Evolutionary conservation across 108 stramenopile species (phyloP), one percentile per base, ranked within the genome.

Genomic region (Fragilaria crotonensis): DNA sequence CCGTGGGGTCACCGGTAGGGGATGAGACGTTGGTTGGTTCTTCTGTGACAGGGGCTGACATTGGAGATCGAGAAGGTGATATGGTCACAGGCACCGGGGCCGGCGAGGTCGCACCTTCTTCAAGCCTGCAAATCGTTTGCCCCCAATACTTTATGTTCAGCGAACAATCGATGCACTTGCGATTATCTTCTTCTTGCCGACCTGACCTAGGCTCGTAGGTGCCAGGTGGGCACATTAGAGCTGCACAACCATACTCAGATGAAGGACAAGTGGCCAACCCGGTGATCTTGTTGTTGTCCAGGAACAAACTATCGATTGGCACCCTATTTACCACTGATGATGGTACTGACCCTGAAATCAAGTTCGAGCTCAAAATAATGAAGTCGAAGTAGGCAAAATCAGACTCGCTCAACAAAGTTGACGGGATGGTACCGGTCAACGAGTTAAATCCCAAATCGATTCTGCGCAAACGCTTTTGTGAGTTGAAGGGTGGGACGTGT

Each of bases 221-320:
- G 4, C 77, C 80, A 14, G 68, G 57, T 1, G 79, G 85, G 60
- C 91, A 93, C 25, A 93, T 63, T 66, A 93, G 77, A 4, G 80
- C 85, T 62, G 87, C 78, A 44, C 91, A 93, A 21, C 73, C 65
- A 57, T 74, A 69, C 48, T 66, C 18, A 17, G 9, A 27, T 71
- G 72, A 11, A 81, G 33, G n/a, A 33, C 70, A 49, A 25, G 54
- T 32, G 30, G 70, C 23, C 21, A 77, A 66, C 30, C n/a, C 57
- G 28, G 54, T 48, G 25, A 81, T 51, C 18, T 27, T 22, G 27
- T 52, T 52, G 23, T 52, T 27, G n/a, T 23, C 23, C 4, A 52
- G 2, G 26, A 23, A 5, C 2, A 52, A 28, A 2, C 3, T 18
- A 52, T 52, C 51, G 2, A 26, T 2, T 23, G 45, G 19, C 2